phyloP scores from a whole-genome alignment of 2,329 filamentous ascomycete species.

The Penicillium sumatraense region DNA sequence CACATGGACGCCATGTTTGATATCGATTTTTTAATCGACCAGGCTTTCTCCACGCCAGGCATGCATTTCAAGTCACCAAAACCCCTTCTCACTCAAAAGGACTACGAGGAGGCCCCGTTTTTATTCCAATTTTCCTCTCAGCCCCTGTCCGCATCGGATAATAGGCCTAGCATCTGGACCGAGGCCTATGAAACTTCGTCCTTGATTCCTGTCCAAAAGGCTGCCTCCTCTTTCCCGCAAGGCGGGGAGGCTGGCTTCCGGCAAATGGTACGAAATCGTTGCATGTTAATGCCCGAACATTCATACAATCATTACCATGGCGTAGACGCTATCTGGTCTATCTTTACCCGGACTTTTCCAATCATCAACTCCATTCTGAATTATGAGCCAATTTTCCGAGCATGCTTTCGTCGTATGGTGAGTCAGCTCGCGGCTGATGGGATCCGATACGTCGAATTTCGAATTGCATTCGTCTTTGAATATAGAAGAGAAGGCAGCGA shows the following conservation, averaged over 20 bases:
- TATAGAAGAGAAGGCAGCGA: constrained; percentile 71
- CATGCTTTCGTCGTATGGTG: constrained; percentile 74
- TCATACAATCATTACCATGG: constrained; percentile 81
- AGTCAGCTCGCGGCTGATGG: constrained; percentile 76
- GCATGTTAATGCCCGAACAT: constrained; percentile 72
- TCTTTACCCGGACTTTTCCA: constrained; percentile 76
- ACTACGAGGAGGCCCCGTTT: constrained; percentile 61
- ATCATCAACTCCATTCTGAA: constrained; percentile 76
- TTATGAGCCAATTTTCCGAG: constrained; percentile 88
- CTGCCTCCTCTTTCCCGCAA: constrained; percentile 75
- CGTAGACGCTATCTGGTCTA: constrained; percentile 80
- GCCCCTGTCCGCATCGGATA: constrained; percentile 49
- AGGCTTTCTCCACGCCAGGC: constrained; percentile 71
- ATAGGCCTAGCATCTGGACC: constrained; percentile 66
- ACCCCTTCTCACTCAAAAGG: constrained; percentile 59
- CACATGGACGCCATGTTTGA: constrained; percentile 93
- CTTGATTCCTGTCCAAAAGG: constrained; percentile 62
- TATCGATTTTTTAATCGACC: constrained; percentile 75
- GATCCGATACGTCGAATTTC: constrained; percentile 81
- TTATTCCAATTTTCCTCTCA: constrained; percentile 65
- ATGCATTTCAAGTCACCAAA: constrained; percentile 70
- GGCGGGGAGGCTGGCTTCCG: constrained; percentile 74
- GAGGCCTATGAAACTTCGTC: constrained; percentile 63
- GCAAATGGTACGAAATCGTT: constrained; percentile 74
- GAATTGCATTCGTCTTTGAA: constrained; percentile 73